Conservation (phyloP, 2,329 filamentous ascomycete genomes). For the Penicillium palitans region DNA sequence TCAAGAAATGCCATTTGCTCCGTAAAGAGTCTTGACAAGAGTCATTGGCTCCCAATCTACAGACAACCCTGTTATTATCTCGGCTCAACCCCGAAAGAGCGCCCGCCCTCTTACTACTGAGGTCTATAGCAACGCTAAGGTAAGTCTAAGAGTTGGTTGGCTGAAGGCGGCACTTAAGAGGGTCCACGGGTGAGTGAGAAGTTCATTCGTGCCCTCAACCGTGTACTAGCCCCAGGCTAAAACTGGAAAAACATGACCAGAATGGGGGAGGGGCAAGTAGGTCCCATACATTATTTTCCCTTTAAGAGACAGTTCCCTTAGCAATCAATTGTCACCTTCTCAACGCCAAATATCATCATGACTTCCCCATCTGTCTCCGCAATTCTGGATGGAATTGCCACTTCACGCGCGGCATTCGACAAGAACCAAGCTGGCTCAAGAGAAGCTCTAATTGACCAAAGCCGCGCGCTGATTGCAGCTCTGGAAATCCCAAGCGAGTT, state of each 20-base stretch:
- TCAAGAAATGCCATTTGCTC: too few relatives aligned
- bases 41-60: too few relatives aligned
- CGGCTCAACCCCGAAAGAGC: too few relatives aligned
- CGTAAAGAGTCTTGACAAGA: too few relatives aligned
- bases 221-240: background rate
- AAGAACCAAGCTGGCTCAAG: conserved; percentile 36
- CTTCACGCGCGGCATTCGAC: conserved; percentile 34
- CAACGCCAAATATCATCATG: background rate
- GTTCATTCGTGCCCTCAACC: background rate
- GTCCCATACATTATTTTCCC: background rate
- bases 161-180: background rate
- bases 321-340: background rate
- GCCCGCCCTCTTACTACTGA: background rate
- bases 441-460: conserved; percentile 40
- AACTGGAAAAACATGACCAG: background rate
- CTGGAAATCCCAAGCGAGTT: conserved; percentile 44
- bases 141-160: background rate
- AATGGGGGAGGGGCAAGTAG: background rate
- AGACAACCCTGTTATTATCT: too few relatives aligned
- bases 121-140: background rate
- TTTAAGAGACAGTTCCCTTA: background rate
- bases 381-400: conserved; percentile 19
- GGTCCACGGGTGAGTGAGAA: background rate
- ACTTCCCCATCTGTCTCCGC: conserved; percentile 1
- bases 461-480: conserved; percentile 36